phyloP scores from a whole-genome alignment of 306 rosid genomes.

The Trichosanthes cucumerina region DNA sequence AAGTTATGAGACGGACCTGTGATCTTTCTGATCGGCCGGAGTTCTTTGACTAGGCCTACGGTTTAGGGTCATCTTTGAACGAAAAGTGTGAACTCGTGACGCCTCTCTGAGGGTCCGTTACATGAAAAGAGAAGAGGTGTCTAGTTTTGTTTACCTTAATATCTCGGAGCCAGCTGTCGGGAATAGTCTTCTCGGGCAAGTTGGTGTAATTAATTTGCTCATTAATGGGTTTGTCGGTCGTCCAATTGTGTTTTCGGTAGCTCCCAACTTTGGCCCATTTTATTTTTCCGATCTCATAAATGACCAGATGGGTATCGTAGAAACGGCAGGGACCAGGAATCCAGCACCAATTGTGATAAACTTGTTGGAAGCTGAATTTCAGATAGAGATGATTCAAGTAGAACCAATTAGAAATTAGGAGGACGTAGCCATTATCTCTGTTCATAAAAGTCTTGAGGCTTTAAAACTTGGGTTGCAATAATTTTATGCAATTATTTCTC shows the following conservation, averaged over 20 bases:
- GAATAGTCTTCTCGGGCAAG: slow-evolving; percentile 3
- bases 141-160: slow-evolving; percentile 12
- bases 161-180: slow-evolving; percentile 21
- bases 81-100: neutral
- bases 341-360: neutral
- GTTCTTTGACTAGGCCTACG: neutral
- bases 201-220: slow-evolving; percentile 10
- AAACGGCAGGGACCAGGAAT: slow-evolving; percentile 8
- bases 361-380: neutral
- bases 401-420: neutral
- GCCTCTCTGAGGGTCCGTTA: neutral
- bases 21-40: slow-evolving; percentile 4
- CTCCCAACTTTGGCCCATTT: slow-evolving; percentile 11
- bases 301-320: slow-evolving; percentile 7
- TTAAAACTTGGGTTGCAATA: neutral
- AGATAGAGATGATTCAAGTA: slow-evolving; percentile 4
- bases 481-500: neutral
- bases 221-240: slow-evolving; percentile 27
- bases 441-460: neutral
- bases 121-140: slow-evolving; percentile 9
- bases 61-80: slow-evolving; percentile 1
- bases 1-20: neutral
- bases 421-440: neutral
- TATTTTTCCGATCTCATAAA: slow-evolving; percentile 9
- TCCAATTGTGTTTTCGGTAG: slow-evolving; percentile 8